Conservation (phyloP, 768 basidiomycete genomes). For the Tricholoma terreum region DNA sequence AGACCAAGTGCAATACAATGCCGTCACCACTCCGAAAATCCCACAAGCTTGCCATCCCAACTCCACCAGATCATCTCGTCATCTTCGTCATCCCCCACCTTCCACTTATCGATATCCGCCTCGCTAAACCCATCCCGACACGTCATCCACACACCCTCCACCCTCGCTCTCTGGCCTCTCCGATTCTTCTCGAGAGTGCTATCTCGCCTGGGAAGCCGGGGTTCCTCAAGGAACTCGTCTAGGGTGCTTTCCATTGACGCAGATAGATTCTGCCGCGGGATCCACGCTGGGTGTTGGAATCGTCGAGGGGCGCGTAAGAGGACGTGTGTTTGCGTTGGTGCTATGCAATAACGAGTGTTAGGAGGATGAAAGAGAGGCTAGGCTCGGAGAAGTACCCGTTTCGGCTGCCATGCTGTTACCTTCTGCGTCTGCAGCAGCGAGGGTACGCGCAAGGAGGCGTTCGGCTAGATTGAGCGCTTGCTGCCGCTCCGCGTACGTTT, state of each 20-base stretch:
- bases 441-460: conserved; percentile 31
- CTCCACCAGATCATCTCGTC: conserved; percentile 63
- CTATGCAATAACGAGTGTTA: conserved; percentile 17
- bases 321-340: conserved; percentile 45
- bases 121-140: conserved; percentile 22
- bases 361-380: not conserved
- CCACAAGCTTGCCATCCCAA: conserved; percentile 55
- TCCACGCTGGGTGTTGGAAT: conserved; percentile 46
- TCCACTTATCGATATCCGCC: conserved; percentile 8
- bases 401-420: conserved; percentile 28
- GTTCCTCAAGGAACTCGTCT: conserved; percentile 38
- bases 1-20: not conserved
- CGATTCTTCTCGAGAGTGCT: not conserved
- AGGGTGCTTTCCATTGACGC: conserved; percentile 36
- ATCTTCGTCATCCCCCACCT: conserved; percentile 28
- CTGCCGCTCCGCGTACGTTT: conserved; percentile 24
- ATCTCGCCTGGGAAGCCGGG: conserved; percentile 19
- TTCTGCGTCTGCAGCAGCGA: conserved; percentile 28
- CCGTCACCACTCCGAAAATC: conserved; percentile 50
- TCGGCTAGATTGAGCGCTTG: conserved; percentile 28
- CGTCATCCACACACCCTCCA: conserved; percentile 51
- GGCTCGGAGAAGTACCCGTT: conserved; percentile 20
- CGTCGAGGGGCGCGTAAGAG: conserved; percentile 44
- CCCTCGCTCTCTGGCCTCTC: conserved; percentile 21
- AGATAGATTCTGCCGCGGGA: conserved; percentile 42